A percentile compares a stretch with the other conserved stretches of the same genome.
phyloP scores from a whole-genome alignment of 352 stramenopile species.

The Pythium pectinolyticum region DNA sequence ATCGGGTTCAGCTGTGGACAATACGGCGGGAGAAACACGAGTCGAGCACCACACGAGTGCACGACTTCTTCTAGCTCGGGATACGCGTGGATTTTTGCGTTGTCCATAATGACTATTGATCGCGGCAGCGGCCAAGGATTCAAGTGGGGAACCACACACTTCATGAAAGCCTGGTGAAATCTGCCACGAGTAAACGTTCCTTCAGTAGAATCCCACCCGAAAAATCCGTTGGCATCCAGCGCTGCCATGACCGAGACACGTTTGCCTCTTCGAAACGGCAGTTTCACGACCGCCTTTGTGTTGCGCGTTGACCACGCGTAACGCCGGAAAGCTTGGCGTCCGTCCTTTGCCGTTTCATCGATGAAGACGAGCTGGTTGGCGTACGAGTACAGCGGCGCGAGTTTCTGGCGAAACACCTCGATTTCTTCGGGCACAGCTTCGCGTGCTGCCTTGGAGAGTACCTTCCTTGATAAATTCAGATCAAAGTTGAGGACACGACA shows the following conservation, averaged over 20 bases:
- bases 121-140: slow-evolving; percentile 35
- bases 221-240: slow-evolving; percentile 8
- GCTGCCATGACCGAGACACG: slow-evolving; percentile 7
- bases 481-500: slow-evolving; percentile 23
- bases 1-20: slow-evolving; percentile 23
- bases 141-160: slow-evolving; percentile 8
- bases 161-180: slow-evolving; percentile 13
- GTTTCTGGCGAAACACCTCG: slow-evolving; percentile 12
- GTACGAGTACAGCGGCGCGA: slow-evolving; percentile 19
- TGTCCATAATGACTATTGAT: slow-evolving; percentile 60
- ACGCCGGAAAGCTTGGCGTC: background rate
- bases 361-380: slow-evolving; percentile 22
- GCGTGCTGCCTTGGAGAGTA: slow-evolving; percentile 21
- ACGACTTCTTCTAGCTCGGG: slow-evolving; percentile 5
- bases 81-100: slow-evolving; percentile 52
- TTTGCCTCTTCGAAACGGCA: slow-evolving; percentile 3
- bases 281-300: slow-evolving; percentile 14
- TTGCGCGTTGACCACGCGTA: slow-evolving; percentile 25
- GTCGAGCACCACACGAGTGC: slow-evolving; percentile 2
- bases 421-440: slow-evolving; percentile 24
- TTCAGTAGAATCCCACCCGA: slow-evolving; percentile 7
- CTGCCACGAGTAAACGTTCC: slow-evolving; percentile 15
- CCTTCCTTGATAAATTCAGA: slow-evolving; percentile 21
- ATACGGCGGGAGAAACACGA: slow-evolving; percentile 19
- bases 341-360: slow-evolving; percentile 20